Evolutionary conservation across 208 protist genomes (phyloP).

Genomic region (Crithidia bombi): DNA sequence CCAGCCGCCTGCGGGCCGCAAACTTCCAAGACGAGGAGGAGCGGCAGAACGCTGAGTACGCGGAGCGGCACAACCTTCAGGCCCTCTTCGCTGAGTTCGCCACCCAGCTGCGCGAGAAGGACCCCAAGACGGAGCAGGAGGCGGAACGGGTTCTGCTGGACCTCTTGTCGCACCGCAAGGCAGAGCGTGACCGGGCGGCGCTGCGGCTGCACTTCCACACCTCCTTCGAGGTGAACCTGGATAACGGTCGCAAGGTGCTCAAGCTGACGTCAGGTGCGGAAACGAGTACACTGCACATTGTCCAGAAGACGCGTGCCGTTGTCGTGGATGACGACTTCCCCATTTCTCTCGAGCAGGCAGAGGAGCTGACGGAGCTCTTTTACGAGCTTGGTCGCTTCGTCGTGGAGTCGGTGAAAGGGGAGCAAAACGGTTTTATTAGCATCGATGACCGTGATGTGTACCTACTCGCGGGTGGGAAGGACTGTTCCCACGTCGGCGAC

Average conservation of each 20-base stretch:
- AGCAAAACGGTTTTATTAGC: constrained; percentile 79
- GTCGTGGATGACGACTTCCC: constrained; percentile 63
- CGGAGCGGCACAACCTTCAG: constrained; percentile 79
- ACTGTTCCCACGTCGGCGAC: constrained; percentile 76
- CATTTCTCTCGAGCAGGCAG: constrained; percentile 66
- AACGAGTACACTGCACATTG: constrained; percentile 64
- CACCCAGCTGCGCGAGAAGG: constrained; percentile 71
- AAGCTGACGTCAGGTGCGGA: constrained; percentile 60
- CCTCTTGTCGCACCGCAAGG: constrained; percentile 79
- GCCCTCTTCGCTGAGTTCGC: constrained; percentile 78
- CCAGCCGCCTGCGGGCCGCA: constrained; percentile 61
- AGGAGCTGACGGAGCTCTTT: constrained; percentile 82
- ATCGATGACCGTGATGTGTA: constrained; percentile 86
- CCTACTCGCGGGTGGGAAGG: constrained; percentile 61
- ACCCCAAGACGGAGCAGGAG: constrained; percentile 77
- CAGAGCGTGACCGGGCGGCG: constrained; percentile 74
- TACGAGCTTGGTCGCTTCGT: constrained; percentile 84
- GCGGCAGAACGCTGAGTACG: constrained; percentile 75
- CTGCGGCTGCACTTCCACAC: constrained; percentile 71
- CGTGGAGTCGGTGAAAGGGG: constrained; percentile 71
- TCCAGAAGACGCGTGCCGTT: constrained; percentile 67
- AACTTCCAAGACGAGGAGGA: constrained; percentile 77
- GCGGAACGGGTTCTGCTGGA: constrained; percentile 77
- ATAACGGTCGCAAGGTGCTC: constrained; percentile 77
- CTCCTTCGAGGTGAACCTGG: constrained; percentile 80